Evolutionary conservation across 257 asterid species (phyloP).

Genomic region (Capsicum chinense): DNA sequence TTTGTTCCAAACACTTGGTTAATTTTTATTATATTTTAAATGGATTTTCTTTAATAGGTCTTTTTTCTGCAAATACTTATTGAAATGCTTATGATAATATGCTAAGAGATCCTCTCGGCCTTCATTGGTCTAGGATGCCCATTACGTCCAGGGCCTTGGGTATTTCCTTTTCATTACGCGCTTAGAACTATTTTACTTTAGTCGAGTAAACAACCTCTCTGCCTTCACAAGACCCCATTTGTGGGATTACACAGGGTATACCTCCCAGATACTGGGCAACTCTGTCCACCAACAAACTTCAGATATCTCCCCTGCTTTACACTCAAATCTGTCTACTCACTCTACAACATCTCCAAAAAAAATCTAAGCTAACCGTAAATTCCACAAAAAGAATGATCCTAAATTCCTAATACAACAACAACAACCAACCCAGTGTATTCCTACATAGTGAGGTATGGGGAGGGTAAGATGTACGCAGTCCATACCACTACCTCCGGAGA

Average conservation of each 20-base stretch:
- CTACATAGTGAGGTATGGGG: too few relatives aligned
- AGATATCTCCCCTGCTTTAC: not conserved
- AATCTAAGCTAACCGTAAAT: not conserved
- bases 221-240: not conserved
- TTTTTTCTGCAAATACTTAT: too few relatives aligned
- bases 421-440: too few relatives aligned
- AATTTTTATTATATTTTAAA: too few relatives aligned
- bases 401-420: not conserved
- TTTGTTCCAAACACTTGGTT: too few relatives aligned
- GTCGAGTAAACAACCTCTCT: not conserved
- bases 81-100: too few relatives aligned
- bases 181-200: not conserved
- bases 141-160: too few relatives aligned
- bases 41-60: too few relatives aligned
- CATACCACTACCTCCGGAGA: too few relatives aligned
- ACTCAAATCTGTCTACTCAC: not conserved
- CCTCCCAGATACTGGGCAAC: not conserved
- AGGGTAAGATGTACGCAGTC: too few relatives aligned
- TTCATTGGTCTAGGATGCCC: too few relatives aligned
- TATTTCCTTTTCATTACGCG: not conserved
- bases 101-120: too few relatives aligned
- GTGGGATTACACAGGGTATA: not conserved
- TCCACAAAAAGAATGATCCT: not conserved
- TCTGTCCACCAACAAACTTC: not conserved
- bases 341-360: conserved; percentile 4